Evolutionary conservation across 495 filamentous ascomycete species (phyloP).

Genomic region (Letharia columbiana): DNA sequence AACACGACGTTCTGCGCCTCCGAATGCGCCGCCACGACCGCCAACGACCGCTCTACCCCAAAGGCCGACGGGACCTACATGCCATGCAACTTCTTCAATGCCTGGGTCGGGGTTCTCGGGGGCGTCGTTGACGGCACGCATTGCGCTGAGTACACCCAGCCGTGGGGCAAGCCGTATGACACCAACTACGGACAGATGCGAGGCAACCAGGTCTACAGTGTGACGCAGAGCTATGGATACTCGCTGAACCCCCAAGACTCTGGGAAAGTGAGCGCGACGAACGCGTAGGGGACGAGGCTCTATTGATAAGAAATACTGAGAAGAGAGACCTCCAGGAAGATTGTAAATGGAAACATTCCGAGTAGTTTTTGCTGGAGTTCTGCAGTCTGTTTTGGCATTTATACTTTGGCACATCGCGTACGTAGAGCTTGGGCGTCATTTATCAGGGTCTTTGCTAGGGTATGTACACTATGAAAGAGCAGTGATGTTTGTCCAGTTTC

Average conservation of each 20-base stretch:
- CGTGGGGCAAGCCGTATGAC: conserved; percentile 23
- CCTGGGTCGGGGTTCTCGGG: conserved; percentile 39
- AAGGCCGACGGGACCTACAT: conserved; percentile 26
- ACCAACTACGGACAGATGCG: conserved; percentile 25
- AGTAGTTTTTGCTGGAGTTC: too few species aligned
- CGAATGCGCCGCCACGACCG: not conserved
- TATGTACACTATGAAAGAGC: too few species aligned
- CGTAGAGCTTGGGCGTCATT: too few species aligned
- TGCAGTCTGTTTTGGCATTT: too few species aligned
- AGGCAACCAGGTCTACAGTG: conserved; percentile 14
- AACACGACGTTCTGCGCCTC: not conserved
- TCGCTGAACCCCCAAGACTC: conserved; percentile 1
- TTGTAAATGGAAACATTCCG: too few species aligned
- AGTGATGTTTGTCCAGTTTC: too few species aligned
- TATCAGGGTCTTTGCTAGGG: too few species aligned
- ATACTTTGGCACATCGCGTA: too few species aligned
- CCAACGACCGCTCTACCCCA: conserved; percentile 30
- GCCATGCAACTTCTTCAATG: conserved; percentile 43
- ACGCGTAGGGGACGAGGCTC: too few species aligned
- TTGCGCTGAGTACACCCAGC: conserved; percentile 27
- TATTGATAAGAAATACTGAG: too few species aligned
- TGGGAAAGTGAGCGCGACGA: not conserved
- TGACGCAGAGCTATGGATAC: conserved; percentile 19
- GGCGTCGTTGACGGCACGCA: conserved; percentile 27
- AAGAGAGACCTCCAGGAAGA: too few species aligned